Evolutionary conservation across 2,329 filamentous ascomycete species (phyloP).

Genomic region (Pyricularia sp.): DNA sequence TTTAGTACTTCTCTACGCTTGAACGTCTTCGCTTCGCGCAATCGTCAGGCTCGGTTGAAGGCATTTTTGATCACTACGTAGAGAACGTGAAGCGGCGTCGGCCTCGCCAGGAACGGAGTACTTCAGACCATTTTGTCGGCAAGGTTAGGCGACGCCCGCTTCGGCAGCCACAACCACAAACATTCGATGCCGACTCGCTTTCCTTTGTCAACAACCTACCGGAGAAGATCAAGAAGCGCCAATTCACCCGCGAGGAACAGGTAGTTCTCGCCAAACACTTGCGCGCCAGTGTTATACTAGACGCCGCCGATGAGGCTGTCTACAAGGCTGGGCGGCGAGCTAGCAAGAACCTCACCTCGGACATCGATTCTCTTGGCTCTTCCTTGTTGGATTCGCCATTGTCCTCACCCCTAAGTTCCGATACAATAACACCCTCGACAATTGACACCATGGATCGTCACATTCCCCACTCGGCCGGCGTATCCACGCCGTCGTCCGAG

Average conservation of each 20-base stretch:
- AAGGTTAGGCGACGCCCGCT: slow-evolving; percentile 20
- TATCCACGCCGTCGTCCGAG: neutral
- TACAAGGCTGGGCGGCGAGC: slow-evolving; percentile 34
- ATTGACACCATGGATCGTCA: neutral
- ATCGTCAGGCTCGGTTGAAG: slow-evolving; percentile 21
- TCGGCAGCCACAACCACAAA: slow-evolving; percentile 6
- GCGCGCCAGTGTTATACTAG: slow-evolving; percentile 24
- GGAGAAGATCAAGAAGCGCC: slow-evolving; percentile 60
- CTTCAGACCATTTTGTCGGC: slow-evolving; percentile 21
- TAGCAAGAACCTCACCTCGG: slow-evolving; percentile 23
- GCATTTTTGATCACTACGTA: slow-evolving; percentile 26
- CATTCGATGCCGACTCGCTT: slow-evolving; percentile 45
- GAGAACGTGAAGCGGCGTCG: slow-evolving; percentile 22
- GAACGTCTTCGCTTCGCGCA: slow-evolving; percentile 61
- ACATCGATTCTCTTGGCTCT: slow-evolving; percentile 18
- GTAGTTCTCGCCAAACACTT: slow-evolving; percentile 44
- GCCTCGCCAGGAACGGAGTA: slow-evolving; percentile 17
- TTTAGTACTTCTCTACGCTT: slow-evolving; percentile 63
- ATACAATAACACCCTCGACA: neutral
- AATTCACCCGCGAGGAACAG: slow-evolving; percentile 66
- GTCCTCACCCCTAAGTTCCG: slow-evolving; percentile 10
- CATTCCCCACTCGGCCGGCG: neutral
- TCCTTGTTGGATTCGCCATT: slow-evolving; percentile 21
- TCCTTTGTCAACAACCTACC: slow-evolving; percentile 63
- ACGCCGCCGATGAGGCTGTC: slow-evolving; percentile 44